Conservation (phyloP, 2,329 filamentous ascomycete species). For the Diaporthe batatas region DNA sequence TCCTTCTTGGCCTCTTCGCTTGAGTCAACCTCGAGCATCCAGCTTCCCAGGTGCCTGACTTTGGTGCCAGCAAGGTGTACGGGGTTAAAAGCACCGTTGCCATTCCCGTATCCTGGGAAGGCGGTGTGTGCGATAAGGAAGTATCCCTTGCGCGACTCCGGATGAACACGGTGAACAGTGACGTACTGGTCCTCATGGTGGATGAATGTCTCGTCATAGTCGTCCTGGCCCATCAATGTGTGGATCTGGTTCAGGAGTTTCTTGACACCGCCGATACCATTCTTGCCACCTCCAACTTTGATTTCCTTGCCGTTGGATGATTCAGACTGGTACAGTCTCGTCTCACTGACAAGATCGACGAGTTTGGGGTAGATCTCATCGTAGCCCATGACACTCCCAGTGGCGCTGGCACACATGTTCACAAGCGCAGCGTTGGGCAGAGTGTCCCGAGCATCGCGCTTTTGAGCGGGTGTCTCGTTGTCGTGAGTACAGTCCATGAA, state of each 20-base stretch:
- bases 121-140: conserved; percentile 97
- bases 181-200: conserved; percentile 97
- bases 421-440: conserved; percentile 94
- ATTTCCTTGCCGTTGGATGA: conserved; percentile 74
- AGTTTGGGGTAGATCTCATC: conserved; percentile 95
- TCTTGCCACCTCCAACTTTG: conserved; percentile 77
- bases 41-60: conserved; percentile 88
- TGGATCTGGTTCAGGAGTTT: conserved; percentile 96
- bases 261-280: conserved; percentile 91
- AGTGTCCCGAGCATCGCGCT: conserved; percentile 93
- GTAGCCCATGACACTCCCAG: conserved; percentile 97
- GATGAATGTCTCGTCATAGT: conserved; percentile 94
- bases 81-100: conserved; percentile 83
- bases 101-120: conserved; percentile 89
- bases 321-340: conserved; percentile 82
- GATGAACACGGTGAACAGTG: conserved; percentile 95
- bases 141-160: conserved; percentile 90
- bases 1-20: conserved; percentile 76
- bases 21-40: conserved; percentile 91
- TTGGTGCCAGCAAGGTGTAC: conserved; percentile 87
- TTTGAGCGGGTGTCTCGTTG: conserved; percentile 96
- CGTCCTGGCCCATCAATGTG: conserved; percentile 93
- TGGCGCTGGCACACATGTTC: conserved; percentile 94
- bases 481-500: conserved; percentile 99
- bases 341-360: conserved; percentile 94